phyloP scores from a whole-genome alignment of 345 rosid genomes.

The Durio zibethinus region DNA sequence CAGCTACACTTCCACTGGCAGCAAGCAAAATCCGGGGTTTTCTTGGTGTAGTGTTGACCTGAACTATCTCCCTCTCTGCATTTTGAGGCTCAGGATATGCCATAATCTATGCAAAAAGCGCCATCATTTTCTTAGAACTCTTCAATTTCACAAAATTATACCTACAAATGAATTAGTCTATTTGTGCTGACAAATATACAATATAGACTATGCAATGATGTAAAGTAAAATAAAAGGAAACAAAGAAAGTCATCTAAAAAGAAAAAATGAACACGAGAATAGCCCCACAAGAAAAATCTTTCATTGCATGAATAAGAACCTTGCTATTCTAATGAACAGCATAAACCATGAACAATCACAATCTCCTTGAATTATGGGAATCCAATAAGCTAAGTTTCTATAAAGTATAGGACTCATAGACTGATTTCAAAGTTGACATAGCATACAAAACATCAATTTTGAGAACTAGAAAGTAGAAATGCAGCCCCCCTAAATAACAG shows the following conservation, averaged over 20 bases:
- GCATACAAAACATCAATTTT: not conserved
- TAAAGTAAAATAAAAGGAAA: not conserved
- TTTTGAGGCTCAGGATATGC: slow-evolving; percentile 1
- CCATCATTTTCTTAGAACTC: slow-evolving; percentile 1
- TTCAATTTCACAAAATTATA: not conserved
- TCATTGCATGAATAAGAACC: not conserved
- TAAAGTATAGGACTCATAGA: not conserved
- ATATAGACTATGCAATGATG: not conserved
- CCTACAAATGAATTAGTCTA: not conserved
- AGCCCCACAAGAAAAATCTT: not conserved
- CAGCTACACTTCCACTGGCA: slow-evolving; percentile 92
- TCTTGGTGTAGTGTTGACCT: slow-evolving; percentile 30
- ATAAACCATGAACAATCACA: not conserved
- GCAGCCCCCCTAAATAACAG: not conserved
- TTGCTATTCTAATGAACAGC: not conserved
- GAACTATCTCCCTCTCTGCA: slow-evolving; percentile 26
- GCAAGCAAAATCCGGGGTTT: slow-evolving; percentile 72
- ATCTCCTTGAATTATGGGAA: not conserved
- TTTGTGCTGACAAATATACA: not conserved
- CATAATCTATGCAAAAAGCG: slow-evolving; percentile 6
- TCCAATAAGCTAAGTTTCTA: not conserved
- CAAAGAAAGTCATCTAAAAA: not conserved
- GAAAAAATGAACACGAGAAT: not conserved
- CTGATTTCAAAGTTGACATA: not conserved
- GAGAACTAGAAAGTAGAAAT: not conserved